Evolutionary conservation across 2,329 filamentous ascomycete species (phyloP).

Genomic region (Zymoseptoria ardabiliae): DNA sequence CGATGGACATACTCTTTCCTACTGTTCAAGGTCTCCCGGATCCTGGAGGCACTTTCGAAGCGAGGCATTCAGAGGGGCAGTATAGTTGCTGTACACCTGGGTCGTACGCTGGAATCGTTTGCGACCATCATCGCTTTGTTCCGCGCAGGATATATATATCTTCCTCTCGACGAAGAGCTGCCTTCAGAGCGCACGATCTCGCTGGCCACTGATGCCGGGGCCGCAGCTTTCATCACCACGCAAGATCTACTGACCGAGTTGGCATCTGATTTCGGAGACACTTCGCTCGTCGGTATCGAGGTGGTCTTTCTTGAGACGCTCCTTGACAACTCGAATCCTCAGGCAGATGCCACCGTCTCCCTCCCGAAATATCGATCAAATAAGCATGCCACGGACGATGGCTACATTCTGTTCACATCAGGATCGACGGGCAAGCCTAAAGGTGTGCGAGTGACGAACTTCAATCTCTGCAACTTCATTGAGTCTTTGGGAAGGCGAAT

Average conservation of each 20-base stretch:
- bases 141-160: conserved; percentile 8
- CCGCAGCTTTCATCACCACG: conserved; percentile 8
- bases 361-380: not conserved
- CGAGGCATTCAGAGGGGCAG: not conserved
- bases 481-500: conserved; percentile 12
- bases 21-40: not conserved
- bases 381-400: conserved; percentile 3
- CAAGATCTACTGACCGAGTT: conserved; percentile 2
- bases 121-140: conserved; percentile 10
- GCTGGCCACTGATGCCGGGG: conserved; percentile 7
- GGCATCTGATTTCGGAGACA: not conserved
- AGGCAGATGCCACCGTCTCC: not conserved
- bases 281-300: conserved; percentile 3
- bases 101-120: conserved; percentile 8
- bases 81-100: conserved; percentile 4
- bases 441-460: conserved; percentile 66
- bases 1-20: conserved; percentile 1
- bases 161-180: conserved; percentile 11
- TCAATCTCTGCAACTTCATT: conserved; percentile 47
- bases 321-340: not conserved
- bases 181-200: conserved; percentile 9
- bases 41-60: not conserved
- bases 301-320: not conserved
- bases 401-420: conserved; percentile 10
- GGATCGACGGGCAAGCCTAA: conserved; percentile 74